Conservation (phyloP, 371 early-diverging fungal species). For the Mortierella sp. region DNA sequence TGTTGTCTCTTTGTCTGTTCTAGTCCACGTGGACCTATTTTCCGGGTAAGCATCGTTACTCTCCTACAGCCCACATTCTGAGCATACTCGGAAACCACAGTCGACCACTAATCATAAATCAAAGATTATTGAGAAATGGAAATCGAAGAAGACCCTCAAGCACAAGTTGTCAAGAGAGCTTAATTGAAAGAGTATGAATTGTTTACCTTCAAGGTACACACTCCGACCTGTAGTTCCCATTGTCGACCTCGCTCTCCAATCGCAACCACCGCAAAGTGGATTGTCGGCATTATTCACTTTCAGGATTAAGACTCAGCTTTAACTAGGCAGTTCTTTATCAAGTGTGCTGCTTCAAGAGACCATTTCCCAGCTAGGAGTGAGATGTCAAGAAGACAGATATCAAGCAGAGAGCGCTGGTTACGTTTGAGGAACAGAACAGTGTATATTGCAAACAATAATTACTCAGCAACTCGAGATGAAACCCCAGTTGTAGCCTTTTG, state of each 20-base stretch:
- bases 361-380: no score
- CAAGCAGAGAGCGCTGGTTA: no score
- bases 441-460: no score
- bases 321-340: no score
- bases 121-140: slow-evolving; percentile 7
- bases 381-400: no score
- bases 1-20: not conserved
- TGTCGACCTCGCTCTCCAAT: not conserved
- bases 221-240: not conserved
- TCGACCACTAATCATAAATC: not conserved
- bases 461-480: not conserved
- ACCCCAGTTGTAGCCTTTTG: not conserved
- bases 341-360: no score
- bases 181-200: not conserved
- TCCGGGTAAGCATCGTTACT: not conserved
- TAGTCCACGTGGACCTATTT: slow-evolving; percentile 14
- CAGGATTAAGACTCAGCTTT: no score
- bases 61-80: no score
- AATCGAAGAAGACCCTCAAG: slow-evolving; percentile 9
- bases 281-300: no score
- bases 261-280: no score
- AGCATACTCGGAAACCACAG: not conserved
- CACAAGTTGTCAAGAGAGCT: slow-evolving; percentile 7
- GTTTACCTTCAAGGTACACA: not conserved
- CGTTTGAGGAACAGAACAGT: no score